Base-by-base conservation (phyloP, 805 yeast species). In the Metschnikowia borealis region DNA sequence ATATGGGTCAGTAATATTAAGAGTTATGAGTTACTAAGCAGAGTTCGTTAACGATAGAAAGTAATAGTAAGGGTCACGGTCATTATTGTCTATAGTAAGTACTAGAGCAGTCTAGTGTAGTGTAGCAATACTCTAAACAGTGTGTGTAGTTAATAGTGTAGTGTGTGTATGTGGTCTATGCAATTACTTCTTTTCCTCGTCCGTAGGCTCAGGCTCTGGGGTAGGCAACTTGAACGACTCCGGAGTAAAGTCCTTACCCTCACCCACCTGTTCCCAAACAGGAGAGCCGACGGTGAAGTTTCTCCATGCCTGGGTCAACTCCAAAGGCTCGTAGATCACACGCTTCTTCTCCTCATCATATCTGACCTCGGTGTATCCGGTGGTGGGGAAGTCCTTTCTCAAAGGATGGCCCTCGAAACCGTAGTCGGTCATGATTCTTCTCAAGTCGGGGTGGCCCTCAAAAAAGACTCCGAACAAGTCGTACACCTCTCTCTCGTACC, bases 351-450 rank as follows among this genome's bases (percentile, higher is more conserved):
- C 96, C 67, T 88, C 89, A 69, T 89, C 96, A 71, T 87, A 89
- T 65, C 91, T 81, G 38, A 88, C 89, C 74, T 89, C 96, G 44
- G 94, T 87, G 73, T 87, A 89, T 50, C 96, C 96, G 38, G 94
- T 86, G 39, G 92, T 84, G 60, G 96, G 96, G 85, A 89, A 89
- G 70, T 89, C 96, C 69, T 89, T 89, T 70, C 96, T 81, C 65
- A 88, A 78, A 13, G 96, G 96, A 66, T 88, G 94, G 48, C 96
- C 96, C 70, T 87, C 95, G 61, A 89, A 88, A 20, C 96, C 96
- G 68, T 88, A 88, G 70, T 88, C 96, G 49, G 96, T 88, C 83
- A 88, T 80, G 68, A 88, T 87, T 72, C 96, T 79, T 73, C 96
- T 83, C 64, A 88, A 76, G 69, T 88, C 96, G 5, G 96, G 96